A percentile compares a stretch with the other conserved stretches of the same genome.
These are phyloP conservation scores for Paramecium sonneborni DNA, from an alignment of 73 alveolate genomes.

Conservation along the genomic window DNA sequence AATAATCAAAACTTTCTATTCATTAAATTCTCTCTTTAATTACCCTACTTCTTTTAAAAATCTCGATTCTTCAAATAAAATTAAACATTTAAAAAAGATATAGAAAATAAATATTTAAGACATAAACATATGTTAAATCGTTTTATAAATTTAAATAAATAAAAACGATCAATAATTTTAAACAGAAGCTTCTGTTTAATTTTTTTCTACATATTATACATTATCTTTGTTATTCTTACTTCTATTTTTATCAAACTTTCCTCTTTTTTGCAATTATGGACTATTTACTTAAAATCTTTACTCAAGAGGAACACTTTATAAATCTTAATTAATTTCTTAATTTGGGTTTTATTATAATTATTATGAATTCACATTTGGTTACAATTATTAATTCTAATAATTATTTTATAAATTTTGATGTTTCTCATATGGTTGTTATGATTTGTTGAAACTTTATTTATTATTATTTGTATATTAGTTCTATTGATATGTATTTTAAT, in stretches of 20 bases:
- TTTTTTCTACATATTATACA: conserved; percentile 5
- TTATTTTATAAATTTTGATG: not conserved
- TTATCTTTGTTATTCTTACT: not conserved
- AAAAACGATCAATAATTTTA: not conserved
- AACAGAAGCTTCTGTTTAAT: not conserved
- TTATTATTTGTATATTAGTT: not conserved
- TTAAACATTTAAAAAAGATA: too few relatives aligned
- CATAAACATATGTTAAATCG: not conserved
- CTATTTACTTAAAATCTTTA: not conserved
- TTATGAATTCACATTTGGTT: not conserved
- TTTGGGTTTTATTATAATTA: not conserved
- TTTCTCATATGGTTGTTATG: not conserved
- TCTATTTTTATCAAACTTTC: not conserved
- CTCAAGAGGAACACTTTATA: not conserved
- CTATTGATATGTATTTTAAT: conserved; percentile 33
- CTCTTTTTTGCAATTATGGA: not conserved
- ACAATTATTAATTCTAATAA: not conserved
- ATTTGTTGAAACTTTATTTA: not conserved
- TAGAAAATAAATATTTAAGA: too few relatives aligned
- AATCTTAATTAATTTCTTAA: not conserved
- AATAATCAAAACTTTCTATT: not conserved
- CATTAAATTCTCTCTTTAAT: not conserved
- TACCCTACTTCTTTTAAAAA: too few relatives aligned
- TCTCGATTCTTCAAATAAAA: too few relatives aligned
- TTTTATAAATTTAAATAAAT: not conserved